A percentile compares a stretch with the other conserved stretches of the same genome.
These are phyloP conservation scores for Myriosclerotinia curreyana DNA, from an alignment of 2,329 filamentous ascomycete species.

Conservation along the genomic window DNA sequence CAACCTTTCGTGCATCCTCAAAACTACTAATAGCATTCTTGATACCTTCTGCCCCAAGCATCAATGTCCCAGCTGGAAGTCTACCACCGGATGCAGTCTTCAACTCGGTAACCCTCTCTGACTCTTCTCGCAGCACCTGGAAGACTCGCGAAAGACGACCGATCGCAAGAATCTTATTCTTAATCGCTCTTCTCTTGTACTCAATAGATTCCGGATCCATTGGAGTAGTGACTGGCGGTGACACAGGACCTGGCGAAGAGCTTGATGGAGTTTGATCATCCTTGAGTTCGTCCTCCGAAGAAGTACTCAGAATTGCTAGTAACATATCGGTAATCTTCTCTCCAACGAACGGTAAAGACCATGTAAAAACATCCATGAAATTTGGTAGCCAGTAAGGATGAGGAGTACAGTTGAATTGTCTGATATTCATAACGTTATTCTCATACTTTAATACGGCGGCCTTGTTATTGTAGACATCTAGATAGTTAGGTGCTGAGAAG, in stretches of 20 bases:
- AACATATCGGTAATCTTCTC: conserved; percentile 99
- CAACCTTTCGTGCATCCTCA: conserved; percentile 94
- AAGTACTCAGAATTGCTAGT: conserved; percentile 96
- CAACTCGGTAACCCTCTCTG: conserved; percentile 92
- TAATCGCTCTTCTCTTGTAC: conserved; percentile 93
- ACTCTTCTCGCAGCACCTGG: conserved; percentile 96
- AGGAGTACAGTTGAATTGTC: conserved; percentile 98
- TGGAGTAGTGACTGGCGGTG: conserved; percentile 61
- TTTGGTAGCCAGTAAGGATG: conserved; percentile 99
- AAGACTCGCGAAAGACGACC: conserved; percentile 95
- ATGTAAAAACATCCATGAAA: conserved; percentile 99
- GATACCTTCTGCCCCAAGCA: conserved; percentile 97
- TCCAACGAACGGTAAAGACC: conserved; percentile 96
- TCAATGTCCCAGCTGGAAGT: conserved; percentile 90
- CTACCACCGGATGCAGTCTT: conserved; percentile 94
- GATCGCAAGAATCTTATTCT: conserved; percentile 99
- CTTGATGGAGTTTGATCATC: conserved; percentile 74
- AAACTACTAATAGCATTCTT: conserved; percentile 98
- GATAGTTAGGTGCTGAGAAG: conserved; percentile 97
- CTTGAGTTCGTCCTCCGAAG: conserved; percentile 97
- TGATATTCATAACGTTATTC: conserved; percentile 99
- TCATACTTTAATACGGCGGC: conserved; percentile 98
- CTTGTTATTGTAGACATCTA: conserved; percentile 99
- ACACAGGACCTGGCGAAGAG: conserved; percentile 61
- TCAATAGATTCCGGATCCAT: conserved; percentile 82